Percentiles rank a stretch among this genome's conserved stretches.
Conservation (phyloP, 1,284 basidiomycete genomes). For the Boletellus dicymbophilus region DNA sequence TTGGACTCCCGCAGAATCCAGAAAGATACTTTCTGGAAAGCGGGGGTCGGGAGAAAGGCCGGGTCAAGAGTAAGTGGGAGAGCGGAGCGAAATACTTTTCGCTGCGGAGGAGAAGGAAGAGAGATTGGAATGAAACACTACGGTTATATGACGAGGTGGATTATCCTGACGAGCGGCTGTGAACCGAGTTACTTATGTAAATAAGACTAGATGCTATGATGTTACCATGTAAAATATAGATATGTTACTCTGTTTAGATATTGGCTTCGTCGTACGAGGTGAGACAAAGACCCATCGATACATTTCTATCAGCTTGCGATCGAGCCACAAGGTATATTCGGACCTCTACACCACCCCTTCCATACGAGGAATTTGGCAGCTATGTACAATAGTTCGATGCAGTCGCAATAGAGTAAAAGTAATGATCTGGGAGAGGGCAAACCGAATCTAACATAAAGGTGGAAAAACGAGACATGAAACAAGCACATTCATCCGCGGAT, state of each 20-base stretch:
- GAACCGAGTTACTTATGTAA: no score
- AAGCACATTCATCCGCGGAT: conserved; percentile 38
- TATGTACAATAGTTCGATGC: not conserved
- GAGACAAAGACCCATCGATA: no score
- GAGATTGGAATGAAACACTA: conserved; percentile 87
- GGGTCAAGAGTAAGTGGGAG: conserved; percentile 66
- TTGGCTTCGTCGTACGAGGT: no score
- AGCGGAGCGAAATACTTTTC: conserved; percentile 76
- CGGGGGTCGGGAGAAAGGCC: conserved; percentile 67
- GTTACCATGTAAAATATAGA: no score
- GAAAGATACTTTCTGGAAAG: conserved; percentile 60
- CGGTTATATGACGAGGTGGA: conserved; percentile 73
- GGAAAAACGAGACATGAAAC: not conserved
- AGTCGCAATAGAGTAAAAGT: not conserved
- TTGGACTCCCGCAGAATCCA: conserved; percentile 69
- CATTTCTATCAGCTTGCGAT: no score
- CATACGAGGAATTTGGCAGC: conserved; percentile 4
- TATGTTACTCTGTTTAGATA: no score
- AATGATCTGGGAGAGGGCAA: not conserved
- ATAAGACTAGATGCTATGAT: no score
- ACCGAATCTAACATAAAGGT: not conserved
- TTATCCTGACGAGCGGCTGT: conserved; percentile 27
- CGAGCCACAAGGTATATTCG: no score
- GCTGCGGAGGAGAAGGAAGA: conserved; percentile 71
- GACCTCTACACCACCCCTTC: no score